Base-by-base conservation (phyloP, 2,329 filamentous ascomycete species). In the Diaporthe citriasiana region DNA sequence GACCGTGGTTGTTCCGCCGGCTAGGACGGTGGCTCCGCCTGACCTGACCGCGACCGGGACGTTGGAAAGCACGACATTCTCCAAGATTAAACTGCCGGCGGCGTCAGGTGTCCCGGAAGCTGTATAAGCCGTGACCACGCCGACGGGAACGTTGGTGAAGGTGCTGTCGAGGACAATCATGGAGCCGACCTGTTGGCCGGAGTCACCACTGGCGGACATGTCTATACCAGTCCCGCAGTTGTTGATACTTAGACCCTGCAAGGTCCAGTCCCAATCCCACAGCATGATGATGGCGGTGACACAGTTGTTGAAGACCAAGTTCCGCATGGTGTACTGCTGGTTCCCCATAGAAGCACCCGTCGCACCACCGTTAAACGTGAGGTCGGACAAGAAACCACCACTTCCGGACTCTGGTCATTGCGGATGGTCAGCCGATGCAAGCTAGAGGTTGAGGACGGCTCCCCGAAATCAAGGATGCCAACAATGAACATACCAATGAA, bases 231-330 rank as follows among this genome's bases (percentile, higher is more conserved):
- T 85, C 6, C 83, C 82, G 77, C 89, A 91, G 80, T 90, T 87
- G 81, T 88, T 88, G 82, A 93, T 90, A 35, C 82, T 83, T 1
- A 93, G 79, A 4, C 87, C 89, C 78, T 91, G 90, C 82, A 93
- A 90, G 9, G 89, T 91, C 90, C 91, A 95, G 38, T 89, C 89
- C 93, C 93, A 95, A 82, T 93, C 89, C 93, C 93, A 94, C 76
- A 92, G 89, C 82, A 75, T 76, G 47, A 75, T 74, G 12, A 76
- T 76, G n/a, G 75, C 75, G 3, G 55, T 73, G 57, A 10, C 60
- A 82, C 90, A 91, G 79, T 87, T 85, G 77, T 90, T 90, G 84
- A 94, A 94, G 22, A 86, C 88, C 68, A 94, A 77, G 80, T 93
- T 92, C 56, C 90, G 87, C 76, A 90, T 91, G 3, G 91, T 93